A percentile compares a stretch with the other conserved stretches of the same genome.
Evolutionary conservation across 78 protist species (phyloP).

Genomic region (Dictyostelium brefeldianum): DNA sequence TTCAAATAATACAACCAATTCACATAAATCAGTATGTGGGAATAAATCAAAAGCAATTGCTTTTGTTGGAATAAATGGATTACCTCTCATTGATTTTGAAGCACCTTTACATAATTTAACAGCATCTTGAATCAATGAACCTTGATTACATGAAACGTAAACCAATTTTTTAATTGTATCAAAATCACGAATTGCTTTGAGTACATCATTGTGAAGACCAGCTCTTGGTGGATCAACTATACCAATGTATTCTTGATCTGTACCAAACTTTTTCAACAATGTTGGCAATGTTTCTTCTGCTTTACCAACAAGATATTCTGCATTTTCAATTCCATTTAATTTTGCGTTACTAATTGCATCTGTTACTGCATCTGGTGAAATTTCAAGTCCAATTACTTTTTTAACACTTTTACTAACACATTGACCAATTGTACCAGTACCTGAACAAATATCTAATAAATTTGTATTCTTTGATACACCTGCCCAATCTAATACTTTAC

Average conservation of each 20-base stretch:
- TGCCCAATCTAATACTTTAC: slow-evolving; percentile 73
- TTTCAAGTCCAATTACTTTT: slow-evolving; percentile 92
- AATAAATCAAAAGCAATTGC: slow-evolving; percentile 90
- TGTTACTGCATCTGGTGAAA: slow-evolving; percentile 81
- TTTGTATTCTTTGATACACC: not conserved
- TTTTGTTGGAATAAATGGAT: slow-evolving; percentile 84
- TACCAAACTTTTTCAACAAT: not conserved
- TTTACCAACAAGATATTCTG: slow-evolving; percentile 60
- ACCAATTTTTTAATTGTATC: slow-evolving; percentile 59
- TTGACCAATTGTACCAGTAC: slow-evolving; percentile 97
- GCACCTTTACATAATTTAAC: slow-evolving; percentile 80
- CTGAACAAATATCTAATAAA: slow-evolving; percentile 96
- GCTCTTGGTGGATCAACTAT: slow-evolving; percentile 88
- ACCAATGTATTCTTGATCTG: slow-evolving; percentile 38
- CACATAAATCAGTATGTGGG: slow-evolving; percentile 92
- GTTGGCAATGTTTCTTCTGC: slow-evolving; percentile 85
- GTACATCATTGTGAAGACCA: slow-evolving; percentile 87
- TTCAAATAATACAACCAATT: slow-evolving; percentile 88
- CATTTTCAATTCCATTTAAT: slow-evolving; percentile 81
- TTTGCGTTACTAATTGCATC: slow-evolving; percentile 92
- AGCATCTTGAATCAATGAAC: slow-evolving; percentile 62
- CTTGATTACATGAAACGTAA: slow-evolving; percentile 90
- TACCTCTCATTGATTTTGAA: slow-evolving; percentile 46
- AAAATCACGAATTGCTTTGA: slow-evolving; percentile 81
- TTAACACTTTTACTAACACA: slow-evolving; percentile 64